phyloP scores from a whole-genome alignment of 2,329 filamentous ascomycete species.

The Aureobasidium leucospermi region DNA sequence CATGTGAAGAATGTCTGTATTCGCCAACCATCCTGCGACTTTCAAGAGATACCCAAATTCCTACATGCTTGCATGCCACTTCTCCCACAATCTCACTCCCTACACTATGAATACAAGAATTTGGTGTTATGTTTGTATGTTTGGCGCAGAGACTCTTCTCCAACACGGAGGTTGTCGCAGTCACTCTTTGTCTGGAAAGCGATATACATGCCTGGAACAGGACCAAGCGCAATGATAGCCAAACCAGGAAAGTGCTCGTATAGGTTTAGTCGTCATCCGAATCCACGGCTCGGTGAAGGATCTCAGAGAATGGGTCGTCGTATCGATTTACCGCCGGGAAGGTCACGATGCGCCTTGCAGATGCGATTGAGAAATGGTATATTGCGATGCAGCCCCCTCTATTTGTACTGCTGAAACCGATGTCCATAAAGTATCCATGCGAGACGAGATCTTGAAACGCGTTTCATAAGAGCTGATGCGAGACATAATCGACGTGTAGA shows the following conservation, averaged over 20 bases:
- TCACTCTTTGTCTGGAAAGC: not conserved
- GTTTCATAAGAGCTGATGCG: constrained; percentile 3
- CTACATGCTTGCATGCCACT: not conserved
- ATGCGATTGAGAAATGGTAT: not conserved
- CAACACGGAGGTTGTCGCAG: no score
- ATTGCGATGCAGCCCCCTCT: not conserved
- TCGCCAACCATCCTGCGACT: not conserved
- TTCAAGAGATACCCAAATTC: not conserved
- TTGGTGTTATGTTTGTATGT: no score
- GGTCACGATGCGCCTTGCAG: not conserved
- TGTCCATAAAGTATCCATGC: not conserved
- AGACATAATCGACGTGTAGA: constrained; percentile 8
- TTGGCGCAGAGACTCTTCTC: no score
- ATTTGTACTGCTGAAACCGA: constrained; percentile 8
- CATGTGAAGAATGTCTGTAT: not conserved
- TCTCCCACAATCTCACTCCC: not conserved
- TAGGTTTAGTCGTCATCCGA: not conserved
- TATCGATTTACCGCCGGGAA: not conserved
- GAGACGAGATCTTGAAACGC: constrained; percentile 1
- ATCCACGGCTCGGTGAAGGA: not conserved
- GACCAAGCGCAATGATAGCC: not conserved
- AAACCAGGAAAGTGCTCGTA: not conserved
- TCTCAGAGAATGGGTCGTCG: not conserved
- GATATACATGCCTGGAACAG: not conserved
- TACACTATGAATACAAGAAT: no score